phyloP scores from a whole-genome alignment of 2,329 filamentous ascomycete genomes.

The Ilyonectria mors-panacis region DNA sequence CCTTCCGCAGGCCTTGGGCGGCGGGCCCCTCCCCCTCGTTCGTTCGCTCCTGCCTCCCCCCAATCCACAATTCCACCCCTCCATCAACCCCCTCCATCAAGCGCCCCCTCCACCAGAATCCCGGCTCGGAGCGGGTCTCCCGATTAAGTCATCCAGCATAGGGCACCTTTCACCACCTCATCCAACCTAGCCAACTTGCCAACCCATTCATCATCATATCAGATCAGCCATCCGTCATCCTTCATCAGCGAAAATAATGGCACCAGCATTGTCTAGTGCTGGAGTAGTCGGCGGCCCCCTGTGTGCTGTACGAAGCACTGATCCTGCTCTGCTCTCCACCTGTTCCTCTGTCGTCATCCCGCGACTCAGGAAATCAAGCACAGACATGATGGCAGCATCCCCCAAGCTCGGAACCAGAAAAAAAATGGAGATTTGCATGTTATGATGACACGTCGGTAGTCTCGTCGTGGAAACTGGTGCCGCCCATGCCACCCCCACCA shows the following conservation, averaged over 20 bases:
- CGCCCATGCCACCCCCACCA: conserved; percentile 17
- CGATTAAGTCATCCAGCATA: conserved; percentile 36
- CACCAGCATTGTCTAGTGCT: neutral
- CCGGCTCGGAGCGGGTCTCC: conserved; percentile 37
- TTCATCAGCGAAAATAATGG: conserved; percentile 15
- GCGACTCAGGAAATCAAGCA: neutral
- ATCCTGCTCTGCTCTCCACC: neutral
- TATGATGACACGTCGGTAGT: conserved; percentile 31
- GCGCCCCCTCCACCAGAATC: conserved; percentile 20
- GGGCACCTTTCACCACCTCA: conserved; percentile 34
- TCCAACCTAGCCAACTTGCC: too few species aligned
- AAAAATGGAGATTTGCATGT: conserved; percentile 29
- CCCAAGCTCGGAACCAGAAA: neutral
- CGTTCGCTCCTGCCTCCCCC: conserved; percentile 34
- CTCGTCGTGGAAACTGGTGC: conserved; percentile 17
- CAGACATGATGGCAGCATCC: neutral
- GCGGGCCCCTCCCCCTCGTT: conserved; percentile 43
- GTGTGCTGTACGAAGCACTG: too few species aligned
- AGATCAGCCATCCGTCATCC: conserved; percentile 2
- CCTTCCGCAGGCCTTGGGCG: conserved; percentile 13
- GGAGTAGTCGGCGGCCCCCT: neutral
- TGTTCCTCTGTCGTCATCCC: neutral
- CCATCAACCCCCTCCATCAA: conserved; percentile 16
- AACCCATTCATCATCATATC: conserved; percentile 13
- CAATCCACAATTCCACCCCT: conserved; percentile 27